Evolutionary conservation across 352 stramenopile species (phyloP), one percentile per base, ranked within the genome.

Genomic region (Phytophthora citricola): DNA sequence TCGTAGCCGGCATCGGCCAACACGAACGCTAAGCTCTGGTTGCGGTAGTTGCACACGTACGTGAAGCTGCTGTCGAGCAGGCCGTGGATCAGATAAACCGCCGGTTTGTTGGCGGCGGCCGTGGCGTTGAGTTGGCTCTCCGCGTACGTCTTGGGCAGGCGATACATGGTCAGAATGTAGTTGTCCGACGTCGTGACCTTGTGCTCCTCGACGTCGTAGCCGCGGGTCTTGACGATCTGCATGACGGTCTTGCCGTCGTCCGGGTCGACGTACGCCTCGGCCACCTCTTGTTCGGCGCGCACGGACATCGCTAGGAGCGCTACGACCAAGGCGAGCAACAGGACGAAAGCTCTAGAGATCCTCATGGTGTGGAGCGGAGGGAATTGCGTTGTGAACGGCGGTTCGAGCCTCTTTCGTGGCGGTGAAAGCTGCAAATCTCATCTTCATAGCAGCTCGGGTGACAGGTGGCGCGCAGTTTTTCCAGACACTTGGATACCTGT

Each of bases 101-200:
- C 76, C 0, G 79, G 79, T 50, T 90, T 88, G 63, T 73, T 79
- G 54, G 63, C 54, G 4, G 57, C 61, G 12, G 67, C 65, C 6
- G 52, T 32, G 5, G 66, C 47, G 12, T 79, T 71, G 47, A 53
- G 26, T 58, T 84, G 75, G 22, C 70, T 78, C 55, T 89, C 80
- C 8, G 64, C 61, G 73, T 79, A 85, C 8, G 74, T 84, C 46
- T 82, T 83, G 10, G 81, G 81, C 22, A 90, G 55, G 17, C 78
- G 78, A 47, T 88, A 90, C 78, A 90, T 88, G 15, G 78, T 88
- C 36, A 90, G 67, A 56, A 90, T 79, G 62, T 87, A 90, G 44
- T 71, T 58, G 50, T 90, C 81, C 10, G 50, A 69, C 12, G 81
- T 90, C 14, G 74, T 78, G 36, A 90, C 81, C 26, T 86, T 71